phyloP scores from a whole-genome alignment of 2,329 filamentous ascomycete species.

The Trichoderma arundinaceum region DNA sequence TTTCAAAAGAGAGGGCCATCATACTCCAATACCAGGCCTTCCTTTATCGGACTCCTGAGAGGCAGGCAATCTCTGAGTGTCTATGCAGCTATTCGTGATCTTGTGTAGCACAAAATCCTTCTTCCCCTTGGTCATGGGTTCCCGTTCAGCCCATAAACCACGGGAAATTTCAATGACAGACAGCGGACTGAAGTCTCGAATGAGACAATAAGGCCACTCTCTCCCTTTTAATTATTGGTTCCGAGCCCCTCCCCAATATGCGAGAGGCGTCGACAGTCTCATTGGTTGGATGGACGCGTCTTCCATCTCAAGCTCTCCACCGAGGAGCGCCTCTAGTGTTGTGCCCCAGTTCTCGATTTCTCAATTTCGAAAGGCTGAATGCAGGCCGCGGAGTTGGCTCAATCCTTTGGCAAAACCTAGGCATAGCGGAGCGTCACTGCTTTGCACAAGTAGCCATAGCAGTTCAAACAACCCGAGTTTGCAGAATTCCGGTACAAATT shows the following conservation, averaged over 20 bases:
- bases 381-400: neutral
- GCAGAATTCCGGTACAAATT: neutral
- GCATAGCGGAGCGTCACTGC: neutral
- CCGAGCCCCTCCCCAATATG: neutral
- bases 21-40: neutral
- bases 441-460: neutral
- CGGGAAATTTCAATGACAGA: neutral
- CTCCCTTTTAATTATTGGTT: constrained; percentile 21
- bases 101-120: constrained; percentile 20
- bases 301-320: constrained; percentile 2
- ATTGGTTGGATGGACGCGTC: constrained; percentile 13
- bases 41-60: neutral
- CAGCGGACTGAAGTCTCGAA: constrained; percentile 1
- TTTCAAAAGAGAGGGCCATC: no score
- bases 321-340: constrained; percentile 1
- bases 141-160: neutral
- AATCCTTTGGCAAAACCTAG: neutral
- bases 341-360: constrained; percentile 3
- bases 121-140: constrained; percentile 8
- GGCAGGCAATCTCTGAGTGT: neutral
- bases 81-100: neutral
- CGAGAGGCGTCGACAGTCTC: neutral
- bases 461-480: neutral
- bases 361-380: constrained; percentile 16
- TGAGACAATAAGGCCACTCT: constrained; percentile 13